Base-by-base conservation (phyloP, 495 filamentous ascomycete species). In the Elasticomyces elasticus region DNA sequence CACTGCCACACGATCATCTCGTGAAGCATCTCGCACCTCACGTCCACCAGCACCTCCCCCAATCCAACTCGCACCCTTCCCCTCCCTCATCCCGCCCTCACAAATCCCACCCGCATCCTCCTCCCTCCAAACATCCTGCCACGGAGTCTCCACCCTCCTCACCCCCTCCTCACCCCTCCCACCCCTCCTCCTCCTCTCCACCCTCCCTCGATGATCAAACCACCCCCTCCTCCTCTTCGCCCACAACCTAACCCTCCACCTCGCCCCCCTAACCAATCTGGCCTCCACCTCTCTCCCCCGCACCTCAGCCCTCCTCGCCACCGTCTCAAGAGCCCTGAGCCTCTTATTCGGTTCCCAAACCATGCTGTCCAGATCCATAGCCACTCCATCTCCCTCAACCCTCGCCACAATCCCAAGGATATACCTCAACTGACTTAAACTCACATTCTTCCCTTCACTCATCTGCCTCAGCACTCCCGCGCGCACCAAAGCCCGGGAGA, bases 391-490 rank as follows among this genome's bases (percentile, higher is more conserved):
- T 4, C 69, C 63, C 48, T 70, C 67, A 13, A 60, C 28, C 9
- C 28, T 25, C 15, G 46, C 26, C 25, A 69, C 60, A 1, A 64
- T 25, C 0, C 37, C 24, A 10, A 71, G 20, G 17, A 67, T 48
- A 55, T 60, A 68, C 41, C 55, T 26, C 15, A 65, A 35, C 44
- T 57, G 56, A 17, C 33, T 45, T 1, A 47, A 50, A 24, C 55
- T 52, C 0, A 67, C 54, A 40, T 52, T 51, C 28, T 51, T 46
- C 22, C 56, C 51, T 31, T 48, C 52, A 27, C 57, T 27, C 31
- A 71, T 50, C 12, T 56, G 60, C 28, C 61, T 48, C n/a, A 60
- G 53, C 10, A 69, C 44, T 2, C 64, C 66, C 11, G 63, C 56
- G 9, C 49, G 26, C 15, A 66, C 58, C 12, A 70, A 27, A 12